Evolutionary conservation across 352 stramenopile genomes (phyloP), one percentile per base, ranked within the genome.

Genomic region (Pythium chondricola): DNA sequence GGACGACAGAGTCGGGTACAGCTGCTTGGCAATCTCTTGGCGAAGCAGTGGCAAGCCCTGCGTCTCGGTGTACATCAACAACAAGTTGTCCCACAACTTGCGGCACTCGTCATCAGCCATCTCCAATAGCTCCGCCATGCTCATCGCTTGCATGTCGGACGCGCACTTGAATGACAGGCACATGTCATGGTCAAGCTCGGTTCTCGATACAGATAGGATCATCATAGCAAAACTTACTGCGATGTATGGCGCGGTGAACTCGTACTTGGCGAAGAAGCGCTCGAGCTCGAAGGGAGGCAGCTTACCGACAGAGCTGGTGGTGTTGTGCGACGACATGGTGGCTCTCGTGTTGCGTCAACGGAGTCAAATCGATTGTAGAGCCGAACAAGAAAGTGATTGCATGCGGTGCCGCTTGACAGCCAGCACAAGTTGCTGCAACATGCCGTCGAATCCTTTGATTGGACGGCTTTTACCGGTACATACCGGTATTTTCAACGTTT

Each of bases 241-340:
- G 13, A 65, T 53, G 64, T 72, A 61, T 1, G 35, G 48, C 11
- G 65, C 62, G 9, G 59, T 61, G 56, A 82, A 82, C 48, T 82
- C 70, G 37, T 78, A 74, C 56, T 74, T 58, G 38, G 67, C 67
- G 40, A 82, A 82, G 56, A 67, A 82, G 14, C 67, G 58, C 52
- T 82, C 64, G 27, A 73, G 57, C 46, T 60, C 51, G 40, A 73
- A 73, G 22, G 52, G 47, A 13, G 47, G 60, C 3, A 72, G 63
- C 20, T 48, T 44, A 33, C 53, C 51, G 10, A 61, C 53, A 13
- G 53, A 61, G 26, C 53, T 33, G 1, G 53, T 21, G 11, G 38
- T 22, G 26, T 61, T 61, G 24, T 35, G 17, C 5, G 46, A 16
- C 17, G 33, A 33, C 43, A 47, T 48, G 13, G 30, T 35, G 2